Evolutionary conservation across 1,284 basidiomycete species (phyloP), one percentile per base, ranked within the genome.

Genomic region (Cryptococcus depauperatus): DNA sequence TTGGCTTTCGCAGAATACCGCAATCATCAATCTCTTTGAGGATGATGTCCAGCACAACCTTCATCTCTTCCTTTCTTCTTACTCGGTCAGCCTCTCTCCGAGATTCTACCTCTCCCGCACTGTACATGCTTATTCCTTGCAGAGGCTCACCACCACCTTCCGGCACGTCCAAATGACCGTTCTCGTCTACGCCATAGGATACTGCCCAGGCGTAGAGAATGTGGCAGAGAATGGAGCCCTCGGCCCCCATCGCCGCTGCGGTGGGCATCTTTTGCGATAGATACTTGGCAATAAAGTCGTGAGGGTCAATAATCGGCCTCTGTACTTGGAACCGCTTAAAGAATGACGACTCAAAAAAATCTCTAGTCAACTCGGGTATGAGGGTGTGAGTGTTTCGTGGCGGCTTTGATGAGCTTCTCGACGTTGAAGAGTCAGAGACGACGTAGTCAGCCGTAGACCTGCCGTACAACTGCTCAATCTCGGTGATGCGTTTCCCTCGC

Each of bases 321-420:
- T 91, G 88, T 23, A 87, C 73, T 50, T 81, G 78, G 59, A 91
- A 85, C 66, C 82, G 79, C 23, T 76, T 74, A 74, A 86, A 92
- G 68, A 91, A 92, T 0, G 79, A 73, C 1, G 86, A 89, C 32
- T 75, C 74, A 64, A 91, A 87, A 65, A 92, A 91, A 47, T 84
- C 79, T 8, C 77, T 74, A 27, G 80, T 79, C 33, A 91, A 76
- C 34, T 77, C 76, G 1, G 87, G 85, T 33, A 87, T 84, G 72
- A 73, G 49, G 27, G 18, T 16, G 41, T 70, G 75, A 40, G 69
- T 10, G 25, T n/a, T 46, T 48, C 9, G 30, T 34, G 25, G 57
- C 58, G 9, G 48, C 39, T 21, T 7, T 41, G 40, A 7, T 57
- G 57, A 8, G 51, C 52, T 19, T 44, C 32, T 30, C 54, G 60